Percentiles rank a stretch among this genome's conserved stretches.
Evolutionary conservation across 805 yeast species (phyloP).

Genomic region (Ogataea ramenticola): DNA sequence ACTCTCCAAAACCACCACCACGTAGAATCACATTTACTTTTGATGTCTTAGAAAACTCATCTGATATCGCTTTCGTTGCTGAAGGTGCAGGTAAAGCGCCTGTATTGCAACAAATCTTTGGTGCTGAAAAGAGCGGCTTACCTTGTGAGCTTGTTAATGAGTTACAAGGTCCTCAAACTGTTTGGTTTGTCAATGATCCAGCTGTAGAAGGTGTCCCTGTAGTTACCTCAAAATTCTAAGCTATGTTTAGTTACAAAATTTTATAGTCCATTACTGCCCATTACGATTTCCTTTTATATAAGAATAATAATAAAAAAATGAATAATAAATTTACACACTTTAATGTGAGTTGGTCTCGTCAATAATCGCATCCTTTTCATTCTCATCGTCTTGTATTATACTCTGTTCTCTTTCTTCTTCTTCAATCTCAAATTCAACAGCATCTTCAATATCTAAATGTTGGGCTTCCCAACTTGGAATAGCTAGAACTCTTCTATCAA

Average conservation of each 20-base stretch:
- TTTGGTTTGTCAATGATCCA: conserved; percentile 81
- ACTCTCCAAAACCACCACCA: conserved; percentile 92
- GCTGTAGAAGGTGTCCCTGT: conserved; percentile 58
- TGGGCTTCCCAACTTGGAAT: conserved; percentile 22
- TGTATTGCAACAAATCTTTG: conserved; percentile 65
- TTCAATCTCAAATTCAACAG: conserved; percentile 16
- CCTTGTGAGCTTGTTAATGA: conserved; percentile 76
- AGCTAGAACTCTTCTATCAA: background rate
- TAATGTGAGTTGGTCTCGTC: too few species aligned
- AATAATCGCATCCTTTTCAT: too few species aligned
- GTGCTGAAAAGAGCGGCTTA: conserved; percentile 31
- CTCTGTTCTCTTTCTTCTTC: conserved; percentile 2
- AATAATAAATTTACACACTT: too few species aligned
- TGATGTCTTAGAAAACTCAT: conserved; percentile 55
- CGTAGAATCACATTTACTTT: conserved; percentile 86
- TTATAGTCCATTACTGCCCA: too few species aligned
- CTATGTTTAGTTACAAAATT: background rate
- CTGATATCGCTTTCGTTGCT: conserved; percentile 70
- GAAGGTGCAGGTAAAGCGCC: conserved; percentile 82
- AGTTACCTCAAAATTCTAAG: conserved; percentile 8
- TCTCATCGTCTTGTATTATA: background rate
- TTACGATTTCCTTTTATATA: too few species aligned
- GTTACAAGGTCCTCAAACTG: conserved; percentile 40
- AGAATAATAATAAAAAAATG: too few species aligned
- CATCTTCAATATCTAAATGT: conserved; percentile 20